Base-by-base conservation (phyloP, 164 flowering plant genomes). In the Berberis thunbergii region DNA sequence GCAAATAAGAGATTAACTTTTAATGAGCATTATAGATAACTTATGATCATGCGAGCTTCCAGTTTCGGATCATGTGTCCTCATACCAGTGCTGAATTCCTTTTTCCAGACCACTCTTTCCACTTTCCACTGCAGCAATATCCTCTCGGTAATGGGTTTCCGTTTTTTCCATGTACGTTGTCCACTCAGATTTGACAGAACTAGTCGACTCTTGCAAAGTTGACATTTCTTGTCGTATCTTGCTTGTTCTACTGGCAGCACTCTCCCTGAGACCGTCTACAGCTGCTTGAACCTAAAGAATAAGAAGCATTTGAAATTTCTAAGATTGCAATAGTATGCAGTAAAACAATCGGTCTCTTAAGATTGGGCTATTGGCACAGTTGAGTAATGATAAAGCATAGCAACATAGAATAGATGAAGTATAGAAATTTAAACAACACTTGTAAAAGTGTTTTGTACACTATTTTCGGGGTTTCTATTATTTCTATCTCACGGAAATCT, bases 151-250 rank as follows among this genome's bases (percentile, higher is more conserved):
- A 60, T 77, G 82, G 45, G 78, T 77, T 75, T 95, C 99, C 60
- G 92, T 84, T 69, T 78, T 83, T 57, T 78, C 83, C 80, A 86
- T 78, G 82, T 85, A 91, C 54, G 67, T 65, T 4, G 75, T 76
- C 99, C 99, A 95, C 72, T 89, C 88, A 7, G 68, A 76, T 77
- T 86, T 86, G 53, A 89, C 77, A 54, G 89, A 71, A 57, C 77
- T 76, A 50, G 88, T 83, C 50, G 84, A 81, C 39, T 81, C 85
- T 75, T 86, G 83, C 89, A 89, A 81, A 45, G 84, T 85, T 41
- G 85, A 84, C 89, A 86, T 79, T 78, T 89, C 99, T 70, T 86
- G 79, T 63, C 84, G 92, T 54, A 95, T 64, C 57, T 78, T 75
- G 67, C 64, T 74, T 56, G 92, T 85, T 81, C 81, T 89, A 71